A percentile compares a stretch with the other conserved stretches of the same genome.
phyloP scores from a whole-genome alignment of 129 eudicot species.

The Tagetes erecta region DNA sequence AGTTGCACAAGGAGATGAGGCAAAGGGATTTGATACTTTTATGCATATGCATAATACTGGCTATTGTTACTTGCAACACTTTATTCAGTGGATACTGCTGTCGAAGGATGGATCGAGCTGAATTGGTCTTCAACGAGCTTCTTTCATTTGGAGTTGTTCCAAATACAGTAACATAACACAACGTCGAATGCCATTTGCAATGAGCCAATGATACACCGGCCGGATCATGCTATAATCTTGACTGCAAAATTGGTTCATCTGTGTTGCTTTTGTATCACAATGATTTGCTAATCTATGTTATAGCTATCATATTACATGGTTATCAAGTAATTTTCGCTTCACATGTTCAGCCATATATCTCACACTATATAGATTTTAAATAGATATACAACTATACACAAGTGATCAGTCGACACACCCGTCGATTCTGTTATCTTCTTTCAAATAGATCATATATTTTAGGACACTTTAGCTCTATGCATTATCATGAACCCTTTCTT shows the following conservation, averaged over 20 bases:
- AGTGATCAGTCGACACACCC: neutral
- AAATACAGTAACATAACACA: conserved; percentile 77
- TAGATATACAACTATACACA: conserved; percentile 24
- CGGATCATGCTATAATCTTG: conserved; percentile 75
- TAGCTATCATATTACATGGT: neutral
- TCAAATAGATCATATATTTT: neutral
- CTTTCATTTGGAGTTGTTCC: conserved; percentile 73
- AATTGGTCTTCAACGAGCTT: conserved; percentile 71
- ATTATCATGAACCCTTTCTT: conserved; percentile 73
- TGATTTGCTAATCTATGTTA: neutral
- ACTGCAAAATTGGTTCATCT: too few relatives aligned
- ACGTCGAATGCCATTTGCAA: conserved; percentile 71
- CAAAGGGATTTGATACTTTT: too few relatives aligned
- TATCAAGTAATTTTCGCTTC: conserved; percentile 6
- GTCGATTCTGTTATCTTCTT: neutral
- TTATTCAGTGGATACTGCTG: too few relatives aligned
- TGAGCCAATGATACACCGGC: too few relatives aligned
- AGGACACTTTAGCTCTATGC: conserved; percentile 79
- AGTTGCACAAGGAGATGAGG: too few relatives aligned
- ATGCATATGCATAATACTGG: too few relatives aligned
- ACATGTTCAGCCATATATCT: neutral
- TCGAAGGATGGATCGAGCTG: conserved; percentile 55
- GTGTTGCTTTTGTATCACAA: too few relatives aligned
- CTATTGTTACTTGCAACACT: too few relatives aligned
- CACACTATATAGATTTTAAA: conserved; percentile 17